Conservation (phyloP, 139 green algal genomes). For the Closterium sp. region DNA sequence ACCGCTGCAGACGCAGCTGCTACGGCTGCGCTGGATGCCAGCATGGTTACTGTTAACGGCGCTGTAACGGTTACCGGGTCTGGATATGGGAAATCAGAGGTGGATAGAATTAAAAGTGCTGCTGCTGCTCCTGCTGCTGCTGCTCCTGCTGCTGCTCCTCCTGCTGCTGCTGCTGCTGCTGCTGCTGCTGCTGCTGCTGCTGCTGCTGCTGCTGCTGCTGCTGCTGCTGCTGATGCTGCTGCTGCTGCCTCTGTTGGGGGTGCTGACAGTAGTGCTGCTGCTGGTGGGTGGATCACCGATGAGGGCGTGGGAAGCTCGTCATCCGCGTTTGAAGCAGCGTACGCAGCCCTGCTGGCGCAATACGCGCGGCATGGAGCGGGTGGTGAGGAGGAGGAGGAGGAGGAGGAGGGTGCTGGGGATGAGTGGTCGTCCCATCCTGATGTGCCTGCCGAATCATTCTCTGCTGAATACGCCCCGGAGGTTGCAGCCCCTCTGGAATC, state of each 20-base stretch:
- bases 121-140: neutral
- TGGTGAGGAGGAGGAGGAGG: neutral
- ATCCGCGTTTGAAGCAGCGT: neutral
- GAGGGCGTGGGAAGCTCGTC: neutral
- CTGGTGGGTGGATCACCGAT: neutral
- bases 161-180: neutral
- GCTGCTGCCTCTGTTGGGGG: neutral
- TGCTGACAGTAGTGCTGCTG: too few relatives aligned
- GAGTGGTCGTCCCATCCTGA: neutral
- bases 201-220: neutral
- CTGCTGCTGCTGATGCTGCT: neutral
- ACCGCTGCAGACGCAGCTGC: too few relatives aligned
- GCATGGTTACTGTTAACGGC: neutral
- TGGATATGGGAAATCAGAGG: neutral
- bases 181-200: neutral
- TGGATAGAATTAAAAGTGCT: too few relatives aligned
- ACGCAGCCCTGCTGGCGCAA: neutral
- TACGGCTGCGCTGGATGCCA: neutral
- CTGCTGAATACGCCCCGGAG: too few relatives aligned
- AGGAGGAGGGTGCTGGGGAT: neutral
- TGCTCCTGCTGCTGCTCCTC: neutral
- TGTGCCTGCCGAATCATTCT: too few relatives aligned
- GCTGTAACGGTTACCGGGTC: neutral
- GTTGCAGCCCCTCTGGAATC: too few relatives aligned
- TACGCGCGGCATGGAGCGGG: neutral